Evolutionary conservation across 139 green algal genomes (phyloP).

Genomic region (Closterium sp.): DNA sequence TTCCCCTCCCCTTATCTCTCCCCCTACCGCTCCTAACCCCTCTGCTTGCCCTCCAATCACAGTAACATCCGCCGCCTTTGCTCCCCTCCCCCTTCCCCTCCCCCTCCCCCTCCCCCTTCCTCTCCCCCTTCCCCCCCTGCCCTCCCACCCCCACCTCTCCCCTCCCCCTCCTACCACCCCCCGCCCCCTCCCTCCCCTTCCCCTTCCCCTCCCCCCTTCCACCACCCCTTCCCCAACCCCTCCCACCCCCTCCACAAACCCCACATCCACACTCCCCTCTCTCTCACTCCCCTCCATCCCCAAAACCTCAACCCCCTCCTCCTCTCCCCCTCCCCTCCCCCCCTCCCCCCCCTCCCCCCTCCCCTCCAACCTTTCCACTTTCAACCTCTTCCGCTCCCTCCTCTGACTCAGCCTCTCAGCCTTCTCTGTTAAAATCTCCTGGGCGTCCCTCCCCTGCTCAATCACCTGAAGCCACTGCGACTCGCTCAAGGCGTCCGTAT

Average conservation of each 20-base stretch:
- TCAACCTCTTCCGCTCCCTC: conserved; percentile 13
- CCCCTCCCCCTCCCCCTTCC: not conserved
- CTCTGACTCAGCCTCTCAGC: conserved; percentile 5
- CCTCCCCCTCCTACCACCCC: not conserved
- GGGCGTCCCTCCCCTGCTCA: conserved; percentile 24
- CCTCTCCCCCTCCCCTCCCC: not conserved
- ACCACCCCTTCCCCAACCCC: too few relatives aligned
- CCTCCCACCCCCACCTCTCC: conserved; percentile 13
- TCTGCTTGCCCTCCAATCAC: not conserved
- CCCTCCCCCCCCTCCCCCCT: not conserved
- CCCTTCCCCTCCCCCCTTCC: not conserved
- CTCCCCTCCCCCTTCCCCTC: not conserved
- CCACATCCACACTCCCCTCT: not conserved
- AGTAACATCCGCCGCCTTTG: not conserved
- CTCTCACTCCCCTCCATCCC: not conserved
- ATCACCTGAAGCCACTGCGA: conserved; percentile 46
- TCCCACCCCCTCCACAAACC: not conserved
- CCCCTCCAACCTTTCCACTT: not conserved
- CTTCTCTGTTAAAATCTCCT: conserved; percentile 23
- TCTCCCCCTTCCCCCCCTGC: conserved; percentile 8
- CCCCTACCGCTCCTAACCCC: not conserved
- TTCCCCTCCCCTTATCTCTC: not conserved
- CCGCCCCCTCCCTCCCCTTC: not conserved
- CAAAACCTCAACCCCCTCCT: not conserved
- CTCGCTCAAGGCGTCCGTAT: conserved; percentile 50